phyloP scores from a whole-genome alignment of 2,329 filamentous ascomycete species.

The Beauveria sp. region DNA sequence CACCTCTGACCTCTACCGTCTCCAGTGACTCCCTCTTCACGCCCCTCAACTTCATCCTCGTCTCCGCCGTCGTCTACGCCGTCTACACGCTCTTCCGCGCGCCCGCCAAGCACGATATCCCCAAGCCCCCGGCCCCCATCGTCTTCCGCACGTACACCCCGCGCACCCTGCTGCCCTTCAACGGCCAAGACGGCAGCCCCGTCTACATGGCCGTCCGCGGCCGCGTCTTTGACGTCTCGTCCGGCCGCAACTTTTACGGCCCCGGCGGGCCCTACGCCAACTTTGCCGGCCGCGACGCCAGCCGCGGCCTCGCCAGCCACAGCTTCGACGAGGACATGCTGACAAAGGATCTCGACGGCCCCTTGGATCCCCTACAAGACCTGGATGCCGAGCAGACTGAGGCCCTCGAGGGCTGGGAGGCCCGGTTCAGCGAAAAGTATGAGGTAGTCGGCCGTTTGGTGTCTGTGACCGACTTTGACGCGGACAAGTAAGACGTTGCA shows the following conservation, averaged over 20 bases:
- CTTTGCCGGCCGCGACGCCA: slow-evolving; percentile 90
- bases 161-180: slow-evolving; percentile 74
- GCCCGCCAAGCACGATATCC: slow-evolving; percentile 36
- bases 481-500: background rate
- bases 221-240: slow-evolving; percentile 80
- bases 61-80: slow-evolving; percentile 49
- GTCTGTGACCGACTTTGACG: slow-evolving; percentile 33
- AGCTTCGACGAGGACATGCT: slow-evolving; percentile 95
- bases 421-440: slow-evolving; percentile 90
- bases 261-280: slow-evolving; percentile 93
- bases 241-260: slow-evolving; percentile 89
- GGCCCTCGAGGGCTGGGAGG: slow-evolving; percentile 84
- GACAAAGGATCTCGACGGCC: slow-evolving; percentile 80
- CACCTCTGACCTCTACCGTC: background rate
- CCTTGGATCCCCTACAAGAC: slow-evolving; percentile 68
- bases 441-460: slow-evolving; percentile 86
- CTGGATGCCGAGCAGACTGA: slow-evolving; percentile 71
- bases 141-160: slow-evolving; percentile 68
- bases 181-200: slow-evolving; percentile 64
- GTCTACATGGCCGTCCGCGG: slow-evolving; percentile 91
- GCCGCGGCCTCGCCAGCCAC: slow-evolving; percentile 76
- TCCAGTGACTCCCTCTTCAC: slow-evolving; percentile 42
- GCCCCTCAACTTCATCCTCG: slow-evolving; percentile 56
- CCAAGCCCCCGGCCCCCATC: slow-evolving; percentile 46
- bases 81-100: slow-evolving; percentile 49